Evolutionary conservation across 1,284 basidiomycete species (phyloP).

Genomic region (Coniferiporia weirii): DNA sequence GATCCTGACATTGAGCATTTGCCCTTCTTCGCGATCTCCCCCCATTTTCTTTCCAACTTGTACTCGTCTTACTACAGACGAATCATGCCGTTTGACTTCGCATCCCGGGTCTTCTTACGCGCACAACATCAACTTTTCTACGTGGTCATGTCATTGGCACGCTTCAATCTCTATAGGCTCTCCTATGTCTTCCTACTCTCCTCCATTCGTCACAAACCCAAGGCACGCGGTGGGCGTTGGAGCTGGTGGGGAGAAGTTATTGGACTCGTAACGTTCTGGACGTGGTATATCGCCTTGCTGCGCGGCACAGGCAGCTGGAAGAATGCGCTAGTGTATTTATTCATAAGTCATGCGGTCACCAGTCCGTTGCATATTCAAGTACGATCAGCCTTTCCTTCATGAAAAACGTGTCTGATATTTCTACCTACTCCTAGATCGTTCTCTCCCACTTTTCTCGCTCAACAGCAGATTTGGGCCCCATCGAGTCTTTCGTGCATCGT

Average conservation of each 20-base stretch:
- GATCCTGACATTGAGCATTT: conserved; percentile 96
- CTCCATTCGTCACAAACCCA: conserved; percentile 48
- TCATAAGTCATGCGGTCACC: conserved; percentile 76
- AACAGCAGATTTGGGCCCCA: conserved; percentile 85
- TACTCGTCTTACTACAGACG: conserved; percentile 97
- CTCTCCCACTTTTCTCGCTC: conserved; percentile 98
- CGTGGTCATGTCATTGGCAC: conserved; percentile 83
- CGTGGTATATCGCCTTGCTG: conserved; percentile 67
- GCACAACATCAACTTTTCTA: conserved; percentile 95
- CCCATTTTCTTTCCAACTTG: conserved; percentile 77
- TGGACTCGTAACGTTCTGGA: conserved; percentile 72
- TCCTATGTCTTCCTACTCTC: conserved; percentile 78
- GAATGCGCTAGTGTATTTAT: conserved; percentile 60
- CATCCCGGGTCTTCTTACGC: conserved; percentile 63
- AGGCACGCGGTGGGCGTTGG: conserved; percentile 61
- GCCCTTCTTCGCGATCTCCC: conserved; percentile 94
- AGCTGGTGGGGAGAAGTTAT: conserved; percentile 67
- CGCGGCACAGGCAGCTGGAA: conserved; percentile 65
- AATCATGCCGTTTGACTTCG: conserved; percentile 74
- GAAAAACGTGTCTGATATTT: background rate
- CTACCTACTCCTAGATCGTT: conserved; percentile 67
- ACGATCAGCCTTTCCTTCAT: conserved; percentile 15
- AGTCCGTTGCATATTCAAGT: conserved; percentile 87
- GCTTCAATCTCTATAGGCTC: conserved; percentile 93
- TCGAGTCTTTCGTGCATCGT: conserved; percentile 88